phyloP scores from a whole-genome alignment of 108 stramenopile species.

The Fragilaria crotonensis region DNA sequence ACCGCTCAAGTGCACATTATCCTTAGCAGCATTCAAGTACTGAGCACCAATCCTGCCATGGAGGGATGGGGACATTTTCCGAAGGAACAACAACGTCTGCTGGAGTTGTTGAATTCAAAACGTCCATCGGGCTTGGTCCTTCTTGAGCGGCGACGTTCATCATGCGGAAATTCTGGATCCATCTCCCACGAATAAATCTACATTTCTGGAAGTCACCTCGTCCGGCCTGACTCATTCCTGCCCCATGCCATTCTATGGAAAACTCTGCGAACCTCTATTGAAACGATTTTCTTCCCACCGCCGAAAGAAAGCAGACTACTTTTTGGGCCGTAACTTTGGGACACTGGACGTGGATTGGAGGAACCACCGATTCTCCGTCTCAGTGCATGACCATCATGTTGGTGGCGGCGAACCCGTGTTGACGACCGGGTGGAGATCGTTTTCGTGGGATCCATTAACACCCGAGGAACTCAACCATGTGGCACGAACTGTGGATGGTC shows the following conservation, averaged over 20 bases:
- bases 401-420: slow-evolving; percentile 20
- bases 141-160: slow-evolving; percentile 86
- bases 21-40: slow-evolving; percentile 72
- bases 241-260: slow-evolving; percentile 53
- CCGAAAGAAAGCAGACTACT: slow-evolving; percentile 16
- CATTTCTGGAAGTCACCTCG: slow-evolving; percentile 76
- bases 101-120: slow-evolving; percentile 54
- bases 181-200: slow-evolving; percentile 1
- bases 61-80: slow-evolving; percentile 91
- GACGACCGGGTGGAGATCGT: slow-evolving; percentile 6
- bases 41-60: slow-evolving; percentile 78
- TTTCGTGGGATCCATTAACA: slow-evolving; percentile 6
- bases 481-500: slow-evolving; percentile 27
- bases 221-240: slow-evolving; percentile 86
- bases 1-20: slow-evolving; percentile 49
- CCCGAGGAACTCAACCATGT: slow-evolving; percentile 12
- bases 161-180: slow-evolving; percentile 69
- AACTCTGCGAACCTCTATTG: slow-evolving; percentile 53
- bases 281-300: slow-evolving; percentile 37
- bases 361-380: slow-evolving; percentile 13
- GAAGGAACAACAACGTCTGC: slow-evolving; percentile 42
- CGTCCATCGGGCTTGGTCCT: slow-evolving; percentile 51
- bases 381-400: slow-evolving; percentile 32
- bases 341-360: slow-evolving; percentile 49
- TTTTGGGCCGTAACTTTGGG: slow-evolving; percentile 63